Evolutionary conservation across 2,329 filamentous ascomycete species (phyloP).

Genomic region (Pseudopyrenochaeta lycopersici): DNA sequence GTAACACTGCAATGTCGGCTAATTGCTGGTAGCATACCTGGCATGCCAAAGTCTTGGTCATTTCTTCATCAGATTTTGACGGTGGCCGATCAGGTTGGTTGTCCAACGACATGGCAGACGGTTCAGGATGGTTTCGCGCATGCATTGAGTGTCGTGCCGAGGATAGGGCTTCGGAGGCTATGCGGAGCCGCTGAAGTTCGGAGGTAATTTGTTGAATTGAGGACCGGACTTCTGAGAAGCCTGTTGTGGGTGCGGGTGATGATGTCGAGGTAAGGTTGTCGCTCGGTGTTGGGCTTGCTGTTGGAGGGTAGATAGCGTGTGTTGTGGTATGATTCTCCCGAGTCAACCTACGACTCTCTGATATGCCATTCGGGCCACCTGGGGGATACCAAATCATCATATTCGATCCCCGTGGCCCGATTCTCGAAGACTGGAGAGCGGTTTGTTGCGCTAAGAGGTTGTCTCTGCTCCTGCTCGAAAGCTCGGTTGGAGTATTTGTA

Average conservation of each 20-base stretch:
- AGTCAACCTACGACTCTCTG: not conserved
- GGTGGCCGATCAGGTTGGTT: constrained; percentile 57
- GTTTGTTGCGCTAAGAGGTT: not conserved
- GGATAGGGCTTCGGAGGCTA: constrained; percentile 22
- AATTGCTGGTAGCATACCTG: constrained; percentile 63
- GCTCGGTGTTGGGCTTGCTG: constrained; percentile 1
- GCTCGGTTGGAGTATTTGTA: not conserved
- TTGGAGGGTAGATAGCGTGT: not conserved
- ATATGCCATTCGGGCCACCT: not conserved
- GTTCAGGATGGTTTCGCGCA: constrained; percentile 16
- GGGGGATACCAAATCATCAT: not conserved
- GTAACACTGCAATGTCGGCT: constrained; percentile 61
- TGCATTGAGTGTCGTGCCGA: constrained; percentile 23
- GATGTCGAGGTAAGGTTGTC: constrained; percentile 7
- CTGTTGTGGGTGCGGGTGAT: not conserved
- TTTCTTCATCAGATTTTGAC: constrained; percentile 58
- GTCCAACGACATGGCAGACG: constrained; percentile 52
- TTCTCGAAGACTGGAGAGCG: not conserved
- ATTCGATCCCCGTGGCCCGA: not conserved
- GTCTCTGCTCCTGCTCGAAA: not conserved
- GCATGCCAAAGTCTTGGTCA: constrained; percentile 62
- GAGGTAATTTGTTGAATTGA: constrained; percentile 27
- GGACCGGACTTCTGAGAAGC: constrained; percentile 19
- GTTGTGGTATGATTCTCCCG: not conserved
- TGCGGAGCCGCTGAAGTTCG: constrained; percentile 27